A percentile compares a stretch with the other conserved stretches of the same genome.
Conservation (phyloP, 2,329 filamentous ascomycete species). For the Dothidotthia symphoricarpi region DNA sequence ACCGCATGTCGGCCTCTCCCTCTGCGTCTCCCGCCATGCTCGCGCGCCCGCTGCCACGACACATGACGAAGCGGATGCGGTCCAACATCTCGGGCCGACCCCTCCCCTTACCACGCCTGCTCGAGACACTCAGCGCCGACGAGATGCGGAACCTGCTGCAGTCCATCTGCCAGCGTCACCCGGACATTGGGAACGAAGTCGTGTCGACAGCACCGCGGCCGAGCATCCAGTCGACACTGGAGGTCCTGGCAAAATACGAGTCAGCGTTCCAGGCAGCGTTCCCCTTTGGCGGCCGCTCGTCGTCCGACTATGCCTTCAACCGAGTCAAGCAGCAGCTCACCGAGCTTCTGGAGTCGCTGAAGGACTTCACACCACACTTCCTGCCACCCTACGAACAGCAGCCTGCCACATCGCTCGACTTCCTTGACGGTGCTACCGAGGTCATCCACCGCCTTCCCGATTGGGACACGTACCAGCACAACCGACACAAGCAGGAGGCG, state of each 20-base stretch:
- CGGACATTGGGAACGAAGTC: slow-evolving; percentile 81
- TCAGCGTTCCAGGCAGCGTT: slow-evolving; percentile 73
- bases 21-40: slow-evolving; percentile 74
- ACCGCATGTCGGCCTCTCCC: slow-evolving; percentile 90
- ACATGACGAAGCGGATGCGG: slow-evolving; percentile 59
- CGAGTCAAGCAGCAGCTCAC: slow-evolving; percentile 78
- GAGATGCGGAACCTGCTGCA: slow-evolving; percentile 85
- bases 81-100: slow-evolving; percentile 69
- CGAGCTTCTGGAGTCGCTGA: slow-evolving; percentile 81
- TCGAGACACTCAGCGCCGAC: slow-evolving; percentile 86
- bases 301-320: slow-evolving; percentile 92
- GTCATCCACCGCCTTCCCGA: slow-evolving; percentile 86
- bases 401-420: slow-evolving; percentile 77
- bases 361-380: slow-evolving; percentile 94
- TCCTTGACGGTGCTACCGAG: slow-evolving; percentile 84
- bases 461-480: slow-evolving; percentile 86
- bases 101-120: slow-evolving; percentile 69
- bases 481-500: slow-evolving; percentile 88
- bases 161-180: slow-evolving; percentile 85
- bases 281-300: slow-evolving; percentile 78
- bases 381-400: slow-evolving; percentile 88
- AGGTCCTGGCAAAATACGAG: slow-evolving; percentile 80
- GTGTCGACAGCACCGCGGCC: slow-evolving; percentile 82
- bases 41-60: slow-evolving; percentile 61
- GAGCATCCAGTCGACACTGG: slow-evolving; percentile 73